Evolutionary conservation across 352 stramenopile species (phyloP).

Genomic region (Phytophthora parvispora): DNA sequence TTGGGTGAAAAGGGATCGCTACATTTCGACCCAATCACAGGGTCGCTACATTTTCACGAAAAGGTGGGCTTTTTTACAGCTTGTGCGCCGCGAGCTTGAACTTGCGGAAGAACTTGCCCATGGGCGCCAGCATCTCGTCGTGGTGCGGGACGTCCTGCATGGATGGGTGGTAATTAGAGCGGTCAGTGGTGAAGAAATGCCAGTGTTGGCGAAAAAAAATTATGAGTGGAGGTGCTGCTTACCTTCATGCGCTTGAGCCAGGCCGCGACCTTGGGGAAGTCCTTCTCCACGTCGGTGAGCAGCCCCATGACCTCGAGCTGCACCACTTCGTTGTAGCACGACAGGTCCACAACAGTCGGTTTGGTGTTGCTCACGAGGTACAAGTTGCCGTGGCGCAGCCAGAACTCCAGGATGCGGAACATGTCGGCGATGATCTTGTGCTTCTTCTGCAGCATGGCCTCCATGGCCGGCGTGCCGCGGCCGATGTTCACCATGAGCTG

Average conservation of each 20-base stretch:
- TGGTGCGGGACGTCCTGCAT: conserved; percentile 65
- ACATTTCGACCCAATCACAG: not conserved
- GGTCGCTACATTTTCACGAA: not conserved
- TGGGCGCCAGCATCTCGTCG: conserved; percentile 71
- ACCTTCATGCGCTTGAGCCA: conserved; percentile 88
- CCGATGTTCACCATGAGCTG: conserved; percentile 71
- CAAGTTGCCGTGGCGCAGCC: conserved; percentile 65
- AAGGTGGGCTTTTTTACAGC: conserved; percentile 30
- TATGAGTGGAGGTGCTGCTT: conserved; percentile 1
- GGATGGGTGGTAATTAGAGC: not conserved
- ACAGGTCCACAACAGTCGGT: conserved; percentile 74
- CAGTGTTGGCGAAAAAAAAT: not conserved
- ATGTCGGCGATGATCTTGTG: conserved; percentile 64
- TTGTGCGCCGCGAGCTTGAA: conserved; percentile 66
- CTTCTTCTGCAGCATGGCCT: conserved; percentile 62
- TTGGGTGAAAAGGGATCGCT: conserved; percentile 24
- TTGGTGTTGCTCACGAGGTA: conserved; percentile 69
- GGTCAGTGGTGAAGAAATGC: conserved; percentile 6
- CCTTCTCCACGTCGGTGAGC: conserved; percentile 48
- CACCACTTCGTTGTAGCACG: conserved; percentile 83
- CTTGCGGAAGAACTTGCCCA: conserved; percentile 79
- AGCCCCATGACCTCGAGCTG: conserved; percentile 80
- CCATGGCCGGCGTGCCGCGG: conserved; percentile 49
- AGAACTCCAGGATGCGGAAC: conserved; percentile 77
- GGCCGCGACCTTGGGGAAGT: conserved; percentile 61